These are phyloP conservation scores for Ramicandelaber brevisporus DNA, from an alignment of 192 early-diverging fungal species.

Conservation along the genomic window DNA sequence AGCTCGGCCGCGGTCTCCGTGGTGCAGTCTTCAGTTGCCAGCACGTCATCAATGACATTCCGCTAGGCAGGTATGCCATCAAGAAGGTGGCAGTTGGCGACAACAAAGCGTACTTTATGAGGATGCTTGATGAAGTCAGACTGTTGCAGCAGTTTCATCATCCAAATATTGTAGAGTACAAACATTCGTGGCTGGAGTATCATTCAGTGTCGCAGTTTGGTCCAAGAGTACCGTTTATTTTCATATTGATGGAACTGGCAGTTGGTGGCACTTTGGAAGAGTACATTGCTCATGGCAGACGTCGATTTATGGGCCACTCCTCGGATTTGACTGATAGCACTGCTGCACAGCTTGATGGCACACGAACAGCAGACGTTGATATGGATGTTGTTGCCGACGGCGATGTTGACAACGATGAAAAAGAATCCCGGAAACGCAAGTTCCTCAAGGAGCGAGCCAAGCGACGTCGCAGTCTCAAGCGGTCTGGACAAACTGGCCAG, in stretches of 20 bases:
- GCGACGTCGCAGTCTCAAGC: too few species aligned
- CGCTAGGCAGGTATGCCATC: conserved; percentile 67
- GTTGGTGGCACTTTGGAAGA: conserved; percentile 93
- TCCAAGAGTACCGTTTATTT: conserved; percentile 76
- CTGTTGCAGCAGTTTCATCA: conserved; percentile 72
- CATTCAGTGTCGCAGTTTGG: conserved; percentile 48
- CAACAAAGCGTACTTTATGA: conserved; percentile 67
- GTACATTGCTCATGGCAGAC: too few species aligned
- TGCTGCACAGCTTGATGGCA: too few species aligned
- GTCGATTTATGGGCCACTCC: too few species aligned
- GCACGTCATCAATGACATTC: conserved; percentile 42
- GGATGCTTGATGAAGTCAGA: conserved; percentile 85
- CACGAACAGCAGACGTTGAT: too few species aligned
- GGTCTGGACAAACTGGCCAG: too few species aligned
- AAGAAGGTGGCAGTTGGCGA: conserved; percentile 87
- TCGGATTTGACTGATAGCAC: too few species aligned
- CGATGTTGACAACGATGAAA: too few species aligned
- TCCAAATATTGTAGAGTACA: conserved; percentile 83
- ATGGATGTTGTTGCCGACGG: too few species aligned
- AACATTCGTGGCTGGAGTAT: conserved; percentile 86
- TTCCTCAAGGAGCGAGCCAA: too few species aligned
- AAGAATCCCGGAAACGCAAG: too few species aligned
- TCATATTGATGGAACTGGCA: conserved; percentile 86
- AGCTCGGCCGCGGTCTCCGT: conserved; percentile 70
- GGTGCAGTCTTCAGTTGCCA: conserved; percentile 81